Evolutionary conservation across 148 eudicot species (phyloP).

Genomic region (Pouteria glomerata): DNA sequence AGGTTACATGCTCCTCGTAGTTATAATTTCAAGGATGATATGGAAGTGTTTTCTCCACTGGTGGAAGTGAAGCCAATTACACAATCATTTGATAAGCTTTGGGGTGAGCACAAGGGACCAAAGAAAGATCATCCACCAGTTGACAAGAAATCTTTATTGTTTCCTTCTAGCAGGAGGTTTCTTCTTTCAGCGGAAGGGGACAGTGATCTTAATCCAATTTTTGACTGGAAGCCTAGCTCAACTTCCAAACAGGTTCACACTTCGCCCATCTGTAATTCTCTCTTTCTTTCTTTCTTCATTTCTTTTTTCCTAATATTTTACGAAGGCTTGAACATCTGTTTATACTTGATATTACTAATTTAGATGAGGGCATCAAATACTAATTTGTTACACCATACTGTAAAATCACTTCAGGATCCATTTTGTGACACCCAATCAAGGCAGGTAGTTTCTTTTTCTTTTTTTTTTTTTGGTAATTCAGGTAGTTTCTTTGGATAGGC

Average conservation of each 20-base stretch:
- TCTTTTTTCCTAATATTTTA: not conserved
- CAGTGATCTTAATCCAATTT: constrained; percentile 41
- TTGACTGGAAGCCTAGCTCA: constrained; percentile 69
- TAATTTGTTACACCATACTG: not conserved
- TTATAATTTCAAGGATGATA: constrained; percentile 77
- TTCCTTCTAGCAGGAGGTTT: constrained; percentile 47
- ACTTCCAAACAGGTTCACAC: constrained; percentile 55
- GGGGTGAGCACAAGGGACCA: constrained; percentile 49
- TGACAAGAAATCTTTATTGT: constrained; percentile 50
- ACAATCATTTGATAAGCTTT: constrained; percentile 73
- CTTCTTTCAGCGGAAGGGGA: constrained; percentile 45
- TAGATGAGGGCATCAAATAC: not conserved
- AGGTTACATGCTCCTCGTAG: constrained; percentile 71
- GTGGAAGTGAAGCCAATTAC: constrained; percentile 88
- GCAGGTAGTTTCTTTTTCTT: no score
- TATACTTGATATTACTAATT: not conserved
- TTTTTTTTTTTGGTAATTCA: not conserved
- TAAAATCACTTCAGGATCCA: not conserved
- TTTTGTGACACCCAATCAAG: no score
- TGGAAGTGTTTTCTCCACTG: constrained; percentile 98
- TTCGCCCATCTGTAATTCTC: not conserved
- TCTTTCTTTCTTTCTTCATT: not conserved
- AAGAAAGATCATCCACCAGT: constrained; percentile 42
- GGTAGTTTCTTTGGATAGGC: not conserved
- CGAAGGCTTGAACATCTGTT: not conserved